These are phyloP conservation scores for Cercospora citrullina DNA, from an alignment of 2,329 filamentous ascomycete genomes.

Conservation along the genomic window DNA sequence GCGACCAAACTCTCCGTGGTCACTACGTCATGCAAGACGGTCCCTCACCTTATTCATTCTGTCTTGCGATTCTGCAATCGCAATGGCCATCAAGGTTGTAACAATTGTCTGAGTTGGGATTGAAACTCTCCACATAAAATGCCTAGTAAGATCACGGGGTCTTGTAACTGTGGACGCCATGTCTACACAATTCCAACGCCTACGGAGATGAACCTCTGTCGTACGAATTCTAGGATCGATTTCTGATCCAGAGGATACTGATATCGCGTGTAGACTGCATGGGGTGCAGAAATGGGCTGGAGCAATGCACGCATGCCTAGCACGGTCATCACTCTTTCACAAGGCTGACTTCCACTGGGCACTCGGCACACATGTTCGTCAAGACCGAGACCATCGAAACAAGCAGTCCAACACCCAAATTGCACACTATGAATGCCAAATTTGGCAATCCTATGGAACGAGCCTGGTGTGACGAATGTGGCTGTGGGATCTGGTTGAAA, in stretches of 20 bases:
- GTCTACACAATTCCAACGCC: not conserved
- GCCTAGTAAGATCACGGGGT: not conserved
- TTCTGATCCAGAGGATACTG: not conserved
- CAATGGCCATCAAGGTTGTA: not conserved
- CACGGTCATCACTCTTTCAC: not conserved
- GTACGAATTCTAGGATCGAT: not conserved
- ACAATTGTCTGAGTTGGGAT: too few relatives aligned
- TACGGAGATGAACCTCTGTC: constrained; percentile 3
- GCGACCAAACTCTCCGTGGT: not conserved
- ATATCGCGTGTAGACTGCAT: not conserved
- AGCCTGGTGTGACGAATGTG: constrained; percentile 14
- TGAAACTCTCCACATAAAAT: too few relatives aligned
- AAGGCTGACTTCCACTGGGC: not conserved
- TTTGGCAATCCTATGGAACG: constrained; percentile 16
- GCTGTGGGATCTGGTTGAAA: constrained; percentile 18
- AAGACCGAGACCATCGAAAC: constrained; percentile 5
- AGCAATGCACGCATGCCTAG: not conserved
- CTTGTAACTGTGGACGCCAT: not conserved
- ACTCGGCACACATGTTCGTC: constrained; percentile 20
- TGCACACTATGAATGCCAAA: constrained; percentile 14
- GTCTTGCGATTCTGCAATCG: not conserved
- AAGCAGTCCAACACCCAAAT: not conserved
- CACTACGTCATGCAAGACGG: not conserved
- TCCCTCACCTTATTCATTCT: not conserved
- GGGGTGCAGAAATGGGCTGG: not conserved